Evolutionary conservation across 208 protist species (phyloP).

Genomic region (Acanthamoeba royreba): DNA sequence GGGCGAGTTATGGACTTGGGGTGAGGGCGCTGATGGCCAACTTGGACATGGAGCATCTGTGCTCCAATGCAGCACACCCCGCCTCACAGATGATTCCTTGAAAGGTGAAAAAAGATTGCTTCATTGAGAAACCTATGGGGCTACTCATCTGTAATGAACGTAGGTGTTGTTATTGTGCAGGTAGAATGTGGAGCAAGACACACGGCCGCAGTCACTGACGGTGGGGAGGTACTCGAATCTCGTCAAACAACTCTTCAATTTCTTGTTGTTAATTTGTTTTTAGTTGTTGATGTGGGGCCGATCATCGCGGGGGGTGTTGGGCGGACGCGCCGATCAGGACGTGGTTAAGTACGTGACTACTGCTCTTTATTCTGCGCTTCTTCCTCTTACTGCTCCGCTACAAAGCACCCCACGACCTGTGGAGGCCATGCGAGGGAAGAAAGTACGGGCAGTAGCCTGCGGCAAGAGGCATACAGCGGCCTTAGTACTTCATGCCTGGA

Average conservation of each 20-base stretch:
- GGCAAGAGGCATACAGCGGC: background rate
- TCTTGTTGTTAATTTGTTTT: too few species aligned
- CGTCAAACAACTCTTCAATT: too few species aligned
- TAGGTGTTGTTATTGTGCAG: background rate
- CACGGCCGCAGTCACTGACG: background rate
- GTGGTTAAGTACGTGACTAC: too few species aligned
- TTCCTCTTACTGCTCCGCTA: too few species aligned
- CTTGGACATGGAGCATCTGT: background rate
- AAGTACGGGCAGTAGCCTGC: background rate
- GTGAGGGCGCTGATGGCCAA: background rate
- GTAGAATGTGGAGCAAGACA: background rate
- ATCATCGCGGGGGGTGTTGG: too few species aligned
- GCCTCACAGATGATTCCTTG: background rate
- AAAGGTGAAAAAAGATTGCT: too few species aligned
- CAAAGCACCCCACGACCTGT: background rate
- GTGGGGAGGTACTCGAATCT: too few species aligned
- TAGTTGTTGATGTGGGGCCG: too few species aligned
- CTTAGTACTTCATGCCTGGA: background rate
- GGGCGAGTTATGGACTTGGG: constrained; percentile 13
- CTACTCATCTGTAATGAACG: too few species aligned
- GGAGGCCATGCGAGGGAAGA: background rate
- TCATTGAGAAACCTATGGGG: too few species aligned
- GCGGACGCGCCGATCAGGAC: too few species aligned
- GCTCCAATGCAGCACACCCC: background rate
- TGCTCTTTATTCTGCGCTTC: too few species aligned